Evolutionary conservation across 163 green algal genomes (phyloP), one percentile per base, ranked within the genome.

Genomic region (Scenedesmus sp.): DNA sequence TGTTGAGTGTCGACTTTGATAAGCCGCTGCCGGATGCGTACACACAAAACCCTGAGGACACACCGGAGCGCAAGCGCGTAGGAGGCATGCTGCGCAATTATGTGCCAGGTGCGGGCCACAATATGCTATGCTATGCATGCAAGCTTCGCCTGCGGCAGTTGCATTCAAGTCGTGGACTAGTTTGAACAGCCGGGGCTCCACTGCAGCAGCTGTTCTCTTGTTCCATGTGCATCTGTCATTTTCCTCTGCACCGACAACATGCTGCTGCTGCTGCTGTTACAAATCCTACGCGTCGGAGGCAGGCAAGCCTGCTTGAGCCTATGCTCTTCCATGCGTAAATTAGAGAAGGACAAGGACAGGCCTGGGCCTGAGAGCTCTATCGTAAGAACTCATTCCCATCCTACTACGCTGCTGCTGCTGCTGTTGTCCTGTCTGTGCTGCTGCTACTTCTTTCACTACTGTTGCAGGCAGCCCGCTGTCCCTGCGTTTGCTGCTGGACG

Each of bases 401-500:
- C 57, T 73, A 52, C 23, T 76, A 57, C 46, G 55, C 64, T 55
- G 4, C 10, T 57, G 34, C 34, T 73, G 74, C 46, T 83, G 86
- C 67, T 57, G 2, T 54, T 13, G 57, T 54, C 10, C n/a, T 74
- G 57, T 84, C 10, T 20, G 10, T 70, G 67, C 67, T 79, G 67
- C 67, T 79, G 13, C 67, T 79, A 18, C 67, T 26, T 46, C 67
- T 66, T 2, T 20, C 83, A 10, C 83, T 59, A 57, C 83, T 18
- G 23, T 16, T 81, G 54, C 90, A 56, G 94, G 93, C 10, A 85
- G 93, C 23, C 74, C 92, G 1, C 89, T 98, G 82, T 89, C 96
- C 60, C 95, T 99, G 92, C 95, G 97, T 15, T 74, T 98, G 0
- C 92, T 99, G 64, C 90, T 99, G 79, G 97, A 99, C 93, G 96